These are phyloP conservation scores for Colletotrichum viniferum DNA, from an alignment of 2,329 filamentous ascomycete genomes.

Conservation along the genomic window DNA sequence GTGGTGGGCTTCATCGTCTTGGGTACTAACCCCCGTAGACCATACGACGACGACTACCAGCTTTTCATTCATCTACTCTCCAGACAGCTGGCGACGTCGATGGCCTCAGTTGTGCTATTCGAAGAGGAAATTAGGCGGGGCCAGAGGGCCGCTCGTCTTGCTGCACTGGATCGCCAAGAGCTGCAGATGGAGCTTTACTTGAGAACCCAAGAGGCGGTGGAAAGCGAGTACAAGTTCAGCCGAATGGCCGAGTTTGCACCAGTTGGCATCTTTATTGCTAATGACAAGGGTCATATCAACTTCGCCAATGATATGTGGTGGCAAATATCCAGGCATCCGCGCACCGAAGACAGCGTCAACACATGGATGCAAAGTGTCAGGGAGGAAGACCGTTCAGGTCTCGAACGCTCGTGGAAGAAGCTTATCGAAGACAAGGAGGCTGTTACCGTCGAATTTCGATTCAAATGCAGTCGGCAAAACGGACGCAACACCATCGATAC, in stretches of 20 bases:
- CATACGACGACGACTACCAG: slow-evolving; percentile 81
- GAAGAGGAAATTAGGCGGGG: slow-evolving; percentile 82
- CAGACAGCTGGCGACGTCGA: slow-evolving; percentile 77
- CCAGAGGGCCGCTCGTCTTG: slow-evolving; percentile 74
- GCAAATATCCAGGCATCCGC: slow-evolving; percentile 71
- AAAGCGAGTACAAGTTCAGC: slow-evolving; percentile 79
- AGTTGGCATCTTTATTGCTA: slow-evolving; percentile 85
- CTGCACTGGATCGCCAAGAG: slow-evolving; percentile 77
- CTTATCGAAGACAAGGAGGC: slow-evolving; percentile 66
- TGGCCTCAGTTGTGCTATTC: slow-evolving; percentile 82
- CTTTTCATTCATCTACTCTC: slow-evolving; percentile 78
- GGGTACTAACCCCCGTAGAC: slow-evolving; percentile 77
- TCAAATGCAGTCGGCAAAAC: slow-evolving; percentile 70
- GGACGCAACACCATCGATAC: slow-evolving; percentile 68
- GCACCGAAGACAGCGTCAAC: slow-evolving; percentile 60
- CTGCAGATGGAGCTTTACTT: slow-evolving; percentile 76
- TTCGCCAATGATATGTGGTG: slow-evolving; percentile 85
- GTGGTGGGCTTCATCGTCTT: slow-evolving; percentile 81
- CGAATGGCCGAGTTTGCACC: slow-evolving; percentile 85
- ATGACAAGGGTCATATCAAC: slow-evolving; percentile 70
- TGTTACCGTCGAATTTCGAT: slow-evolving; percentile 76
- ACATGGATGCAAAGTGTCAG: slow-evolving; percentile 76
- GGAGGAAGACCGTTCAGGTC: slow-evolving; percentile 64
- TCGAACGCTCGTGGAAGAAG: slow-evolving; percentile 66
- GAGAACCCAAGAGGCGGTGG: slow-evolving; percentile 63